Percentiles rank a stretch among this genome's conserved stretches.
phyloP scores from a whole-genome alignment of 2,329 filamentous ascomycete genomes.

The Aspergillus fischeri region DNA sequence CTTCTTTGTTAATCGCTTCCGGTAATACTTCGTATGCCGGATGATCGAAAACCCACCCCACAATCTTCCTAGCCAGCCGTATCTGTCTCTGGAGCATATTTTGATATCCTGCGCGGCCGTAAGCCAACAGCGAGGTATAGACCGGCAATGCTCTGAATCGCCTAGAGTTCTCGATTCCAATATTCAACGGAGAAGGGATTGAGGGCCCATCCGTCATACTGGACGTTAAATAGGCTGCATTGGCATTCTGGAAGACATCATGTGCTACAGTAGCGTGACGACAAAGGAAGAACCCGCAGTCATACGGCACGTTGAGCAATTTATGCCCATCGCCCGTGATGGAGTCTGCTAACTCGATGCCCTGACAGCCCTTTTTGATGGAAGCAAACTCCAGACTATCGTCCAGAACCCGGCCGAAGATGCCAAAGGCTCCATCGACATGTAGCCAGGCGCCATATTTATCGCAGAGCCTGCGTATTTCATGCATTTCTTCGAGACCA shows the following conservation, averaged over 20 bases:
- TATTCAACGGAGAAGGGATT: slow-evolving; percentile 78
- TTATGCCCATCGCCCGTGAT: slow-evolving; percentile 87
- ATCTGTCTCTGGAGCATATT: slow-evolving; percentile 71
- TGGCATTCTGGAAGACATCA: slow-evolving; percentile 73
- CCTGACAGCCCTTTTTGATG: slow-evolving; percentile 51
- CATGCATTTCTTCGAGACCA: slow-evolving; percentile 54
- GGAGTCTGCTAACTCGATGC: slow-evolving; percentile 78
- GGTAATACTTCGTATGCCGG: slow-evolving; percentile 66
- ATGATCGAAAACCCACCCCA: slow-evolving; percentile 58
- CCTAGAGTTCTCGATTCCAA: slow-evolving; percentile 86
- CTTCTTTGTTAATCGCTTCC: slow-evolving; percentile 27
- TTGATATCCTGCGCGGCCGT: slow-evolving; percentile 66
- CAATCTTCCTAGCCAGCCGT: slow-evolving; percentile 63
- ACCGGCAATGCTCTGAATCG: slow-evolving; percentile 87
- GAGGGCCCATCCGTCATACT: slow-evolving; percentile 28
- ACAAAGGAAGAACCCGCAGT: slow-evolving; percentile 85
- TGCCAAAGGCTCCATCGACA: slow-evolving; percentile 84
- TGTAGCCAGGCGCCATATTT: slow-evolving; percentile 79
- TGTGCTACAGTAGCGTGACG: slow-evolving; percentile 56
- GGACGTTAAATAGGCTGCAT: slow-evolving; percentile 70
- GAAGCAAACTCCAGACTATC: slow-evolving; percentile 52
- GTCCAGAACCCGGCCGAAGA: slow-evolving; percentile 68
- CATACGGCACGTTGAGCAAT: slow-evolving; percentile 90
- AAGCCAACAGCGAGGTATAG: slow-evolving; percentile 72
- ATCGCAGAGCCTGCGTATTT: slow-evolving; percentile 67